A percentile compares a stretch with the other conserved stretches of the same genome.
phyloP scores from a whole-genome alignment of 257 asterid species.

The Knoxia roxburghii region DNA sequence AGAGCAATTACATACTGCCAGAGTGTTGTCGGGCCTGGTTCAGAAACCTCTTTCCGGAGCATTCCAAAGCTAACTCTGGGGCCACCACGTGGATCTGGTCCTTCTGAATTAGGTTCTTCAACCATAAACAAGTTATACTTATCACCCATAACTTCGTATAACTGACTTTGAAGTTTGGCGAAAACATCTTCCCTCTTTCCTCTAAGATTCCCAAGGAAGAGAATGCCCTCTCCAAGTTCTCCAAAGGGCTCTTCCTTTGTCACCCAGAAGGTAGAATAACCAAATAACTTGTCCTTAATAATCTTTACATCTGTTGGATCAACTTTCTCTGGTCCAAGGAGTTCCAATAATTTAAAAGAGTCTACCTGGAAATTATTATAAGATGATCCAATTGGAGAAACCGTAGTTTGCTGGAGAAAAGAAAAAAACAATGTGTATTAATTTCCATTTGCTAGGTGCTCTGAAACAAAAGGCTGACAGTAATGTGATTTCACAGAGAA shows the following conservation, averaged over 20 bases:
- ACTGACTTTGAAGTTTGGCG: conserved; percentile 67
- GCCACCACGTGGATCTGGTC: conserved; percentile 91
- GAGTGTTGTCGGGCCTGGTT: conserved; percentile 83
- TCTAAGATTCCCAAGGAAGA: conserved; percentile 84
- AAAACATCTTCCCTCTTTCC: conserved; percentile 83
- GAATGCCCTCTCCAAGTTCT: conserved; percentile 84
- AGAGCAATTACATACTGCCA: conserved; percentile 95
- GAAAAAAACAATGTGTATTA: background rate
- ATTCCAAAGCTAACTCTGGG: conserved; percentile 96
- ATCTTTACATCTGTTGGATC: conserved; percentile 75
- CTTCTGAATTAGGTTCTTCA: conserved; percentile 94
- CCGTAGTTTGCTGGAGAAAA: conserved; percentile 43
- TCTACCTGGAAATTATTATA: conserved; percentile 81
- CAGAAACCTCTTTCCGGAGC: conserved; percentile 89
- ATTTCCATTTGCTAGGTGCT: conserved; percentile 1
- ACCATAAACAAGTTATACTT: conserved; percentile 91
- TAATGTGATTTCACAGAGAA: background rate
- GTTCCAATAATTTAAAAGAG: conserved; percentile 86
- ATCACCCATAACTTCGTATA: conserved; percentile 72
- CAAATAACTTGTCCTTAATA: conserved; percentile 83
- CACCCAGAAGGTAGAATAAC: conserved; percentile 92
- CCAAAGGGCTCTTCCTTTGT: conserved; percentile 91
- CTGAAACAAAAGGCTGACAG: background rate
- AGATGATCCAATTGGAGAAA: conserved; percentile 44
- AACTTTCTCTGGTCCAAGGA: conserved; percentile 90